Evolutionary conservation across 306 rosid genomes (phyloP), one percentile per base, ranked within the genome.

Genomic region (Cicer cuneatum): DNA sequence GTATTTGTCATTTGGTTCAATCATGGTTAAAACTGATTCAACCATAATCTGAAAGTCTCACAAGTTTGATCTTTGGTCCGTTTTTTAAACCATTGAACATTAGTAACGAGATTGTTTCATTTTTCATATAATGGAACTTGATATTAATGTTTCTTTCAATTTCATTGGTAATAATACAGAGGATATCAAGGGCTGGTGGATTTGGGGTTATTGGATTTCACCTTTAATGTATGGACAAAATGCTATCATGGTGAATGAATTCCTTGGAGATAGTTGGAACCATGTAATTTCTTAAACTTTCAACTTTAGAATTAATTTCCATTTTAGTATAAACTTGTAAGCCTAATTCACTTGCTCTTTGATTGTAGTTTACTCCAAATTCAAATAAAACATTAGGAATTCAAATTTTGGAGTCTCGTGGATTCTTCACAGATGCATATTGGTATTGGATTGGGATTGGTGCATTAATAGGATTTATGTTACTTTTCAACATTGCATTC

Each of bases 361-460:
- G 18, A 57, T 29, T 33, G 38, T 18, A 72, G 76, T 87, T 9
- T 12, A 45, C 38, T 33, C 69, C 69, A 8, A 10, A 41, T 39
- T 63, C 69, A 42, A 63, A 10, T 63, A 63, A 40, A 63, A 63
- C 69, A 63, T 48, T 63, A 5, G 69, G 69, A 40, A 16, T 63
- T 39, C 69, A 63, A 63, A 33, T 1, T 10, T 52, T 88, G 41
- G 60, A 81, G 5, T 48, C 64, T 2, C 83, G 83, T n/a, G 82
- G 79, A 2, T 77, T 88, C 74, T 73, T 74, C 71, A 52, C 82
- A 13, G 33, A 81, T 0, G 45, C 88, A 66, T 35, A 74, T 67
- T 88, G 89, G 92, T 88, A 81, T 77, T 88, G 92, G 92, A 21
- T 88, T 54, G 86, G 92, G 11, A 7, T 76, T 12, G 86, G 71